Base-by-base conservation (phyloP, 164 flowering plant genomes). In the Kingdonia uniflora region DNA sequence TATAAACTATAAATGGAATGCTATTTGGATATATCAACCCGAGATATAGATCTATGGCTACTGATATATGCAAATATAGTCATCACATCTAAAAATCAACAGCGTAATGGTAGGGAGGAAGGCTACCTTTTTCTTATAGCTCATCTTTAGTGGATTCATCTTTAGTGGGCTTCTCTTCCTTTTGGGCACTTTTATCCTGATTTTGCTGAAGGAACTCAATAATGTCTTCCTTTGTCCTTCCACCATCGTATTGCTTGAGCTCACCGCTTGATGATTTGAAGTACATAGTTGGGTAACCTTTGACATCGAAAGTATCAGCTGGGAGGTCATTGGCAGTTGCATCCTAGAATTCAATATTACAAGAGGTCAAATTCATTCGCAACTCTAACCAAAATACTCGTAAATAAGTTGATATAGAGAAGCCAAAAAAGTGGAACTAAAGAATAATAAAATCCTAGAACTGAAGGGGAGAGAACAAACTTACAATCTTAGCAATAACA, bases 271-370 rank as follows among this genome's bases (percentile, higher is more conserved):
- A 71, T 22, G 96, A 76, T 54, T 63, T 75, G 55, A 85, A 85
- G 76, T 78, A 90, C 54, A 90, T 5, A 14, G 97, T 90, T 13
- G 97, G 97, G 64, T 70, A 90, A 12, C 95, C 96, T 60, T 85
- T 60, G 25, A 90, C 80, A 1, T 85, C 83, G 26, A 87, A 90
- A 23, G 49, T 37, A 25, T 59, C 87, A 16, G 23, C 59, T 17
- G 85, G 78, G 52, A 75, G 39, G 67, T 91, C 98, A 74, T 91
- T 91, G 51, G 82, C 85, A 43, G 96, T 85, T 33, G 84, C 96
- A 61, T 91, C 97, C 98, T 91, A 49, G 21, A 61, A n/a, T n/a
- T n/a, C n/a, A n/a, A n/a, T n/a, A n/a, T 37, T 8, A 44, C 38
- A 59, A 33, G 25, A 50, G 40, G 4, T 17, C 6, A 29, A 29